Percentiles rank a stretch among this genome's conserved stretches.
Evolutionary conservation across 192 early-diverging fungal genomes (phyloP).

Genomic region (Entomortierella parvispora): DNA sequence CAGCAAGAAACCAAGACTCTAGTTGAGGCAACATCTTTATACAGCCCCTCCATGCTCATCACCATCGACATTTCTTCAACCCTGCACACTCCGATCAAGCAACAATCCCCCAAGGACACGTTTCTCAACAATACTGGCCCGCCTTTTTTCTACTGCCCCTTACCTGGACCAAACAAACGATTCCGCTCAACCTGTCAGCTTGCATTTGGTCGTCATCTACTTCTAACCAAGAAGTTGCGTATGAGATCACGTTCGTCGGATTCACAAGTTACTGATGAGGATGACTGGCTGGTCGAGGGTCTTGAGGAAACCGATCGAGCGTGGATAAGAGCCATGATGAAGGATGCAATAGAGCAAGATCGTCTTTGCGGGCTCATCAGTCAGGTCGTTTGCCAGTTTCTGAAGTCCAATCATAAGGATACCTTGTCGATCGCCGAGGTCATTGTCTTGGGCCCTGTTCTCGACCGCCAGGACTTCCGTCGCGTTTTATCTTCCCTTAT

Average conservation of each 20-base stretch:
- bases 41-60: too few relatives aligned
- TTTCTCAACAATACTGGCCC: neutral
- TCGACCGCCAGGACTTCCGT: slow-evolving; percentile 2
- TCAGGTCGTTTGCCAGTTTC: slow-evolving; percentile 1
- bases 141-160: neutral
- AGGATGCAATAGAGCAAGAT: slow-evolving; percentile 4
- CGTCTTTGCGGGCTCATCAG: neutral
- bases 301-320: neutral
- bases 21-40: neutral
- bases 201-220: slow-evolving; percentile 1
- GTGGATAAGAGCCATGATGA: slow-evolving; percentile 2
- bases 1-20: slow-evolving; percentile 3
- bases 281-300: neutral
- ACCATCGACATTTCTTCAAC: slow-evolving; percentile 1
- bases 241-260: neutral
- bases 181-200: slow-evolving; percentile 8
- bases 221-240: neutral
- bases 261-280: neutral
- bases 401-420: slow-evolving; percentile 6
- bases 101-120: neutral
- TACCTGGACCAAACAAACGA: neutral
- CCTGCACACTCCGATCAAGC: neutral
- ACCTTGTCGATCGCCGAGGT: neutral
- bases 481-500: neutral
- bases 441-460: neutral